Evolutionary conservation across 2,329 filamentous ascomycete species (phyloP), one percentile per base, ranked within the genome.

Genomic region (Colletotrichum shisoi): DNA sequence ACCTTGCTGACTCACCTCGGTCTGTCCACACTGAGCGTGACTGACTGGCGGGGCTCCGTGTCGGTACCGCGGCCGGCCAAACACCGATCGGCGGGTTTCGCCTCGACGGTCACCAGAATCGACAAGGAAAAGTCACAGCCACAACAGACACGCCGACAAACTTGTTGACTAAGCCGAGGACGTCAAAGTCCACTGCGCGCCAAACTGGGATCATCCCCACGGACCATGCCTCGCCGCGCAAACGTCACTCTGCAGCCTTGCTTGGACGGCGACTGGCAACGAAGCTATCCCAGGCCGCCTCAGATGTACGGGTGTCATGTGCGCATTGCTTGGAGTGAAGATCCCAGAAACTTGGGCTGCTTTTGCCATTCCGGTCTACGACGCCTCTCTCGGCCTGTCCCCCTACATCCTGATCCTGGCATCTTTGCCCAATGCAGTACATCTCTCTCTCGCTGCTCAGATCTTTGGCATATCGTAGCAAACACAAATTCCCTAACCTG

Each of bases 211-310:
- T 62, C 54, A 51, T 56, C 49, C 65, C 65, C 37, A 56, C 37
- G 7, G 27, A 27, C 17, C 8, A 9, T 37, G n/a, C 24, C 49
- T 40, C 27, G 60, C 44, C 51, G 44, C n/a, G 37, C n/a, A 46
- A 56, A 68, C 65, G 65, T 68, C 65, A 68, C 65, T 44, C 44
- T 65, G 65, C 61, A 68, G 65, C 65, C 65, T 56, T 68, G 65
- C 49, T 54, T 54, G 21, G 1, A 46, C 46, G 60, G 48, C 34
- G 21, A 59, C 15, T 39, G 44, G 27, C 17, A 46, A 51, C 49
- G n/a, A 53, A 17, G 31, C 31, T 12, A 64, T 49, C 44, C 45
- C 60, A 67, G 54, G 53, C 34, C 34, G 15, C 31, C 13, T 48
- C n/a, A 8, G 19, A 31, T 46, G 31, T 49, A 60, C 27, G 27